Percentiles rank a stretch among this genome's conserved stretches.
Conservation (phyloP, 306 rosid species). For the Gastrolobium villosum region DNA sequence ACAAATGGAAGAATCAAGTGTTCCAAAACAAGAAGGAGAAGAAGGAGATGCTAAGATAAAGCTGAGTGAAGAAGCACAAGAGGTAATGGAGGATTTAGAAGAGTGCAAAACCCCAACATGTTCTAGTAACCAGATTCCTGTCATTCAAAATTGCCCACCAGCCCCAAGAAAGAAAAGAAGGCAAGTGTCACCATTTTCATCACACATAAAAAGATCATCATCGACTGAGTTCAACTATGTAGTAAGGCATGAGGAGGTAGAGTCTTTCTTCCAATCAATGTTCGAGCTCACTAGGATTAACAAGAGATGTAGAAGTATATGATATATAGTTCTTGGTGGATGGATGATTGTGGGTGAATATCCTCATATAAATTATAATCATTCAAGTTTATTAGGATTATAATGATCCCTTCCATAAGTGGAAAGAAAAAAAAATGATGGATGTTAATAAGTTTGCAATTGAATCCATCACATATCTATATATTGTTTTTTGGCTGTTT, state of each 20-base stretch:
- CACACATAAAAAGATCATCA: slow-evolving; percentile 51
- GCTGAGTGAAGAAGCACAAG: slow-evolving; percentile 5
- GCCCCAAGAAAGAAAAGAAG: slow-evolving; percentile 62
- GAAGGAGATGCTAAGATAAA: slow-evolving; percentile 9
- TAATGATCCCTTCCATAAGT: neutral
- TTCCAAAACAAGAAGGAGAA: slow-evolving; percentile 10
- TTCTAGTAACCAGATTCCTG: slow-evolving; percentile 51
- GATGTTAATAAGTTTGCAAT: slow-evolving; percentile 33
- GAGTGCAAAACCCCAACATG: slow-evolving; percentile 67
- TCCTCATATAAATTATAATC: slow-evolving; percentile 2
- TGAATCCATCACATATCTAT: neutral
- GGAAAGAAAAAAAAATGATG: neutral
- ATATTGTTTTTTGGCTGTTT: neutral
- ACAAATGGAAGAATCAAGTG: slow-evolving; percentile 18
- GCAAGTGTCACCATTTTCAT: slow-evolving; percentile 1
- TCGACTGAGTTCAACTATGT: slow-evolving; percentile 41
- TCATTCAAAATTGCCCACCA: slow-evolving; percentile 56
- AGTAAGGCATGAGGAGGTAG: slow-evolving; percentile 60
- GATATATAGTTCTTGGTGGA: slow-evolving; percentile 19
- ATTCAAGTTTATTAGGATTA: neutral
- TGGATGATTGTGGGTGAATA: neutral
- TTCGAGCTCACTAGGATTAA: slow-evolving; percentile 49
- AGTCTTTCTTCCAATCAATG: slow-evolving; percentile 63
- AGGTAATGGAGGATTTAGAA: slow-evolving; percentile 32
- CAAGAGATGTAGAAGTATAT: slow-evolving; percentile 60